A percentile compares a stretch with the other conserved stretches of the same genome.
These are phyloP conservation scores for Lizonia empirigonia DNA, from an alignment of 2,329 filamentous ascomycete species.

Conservation along the genomic window DNA sequence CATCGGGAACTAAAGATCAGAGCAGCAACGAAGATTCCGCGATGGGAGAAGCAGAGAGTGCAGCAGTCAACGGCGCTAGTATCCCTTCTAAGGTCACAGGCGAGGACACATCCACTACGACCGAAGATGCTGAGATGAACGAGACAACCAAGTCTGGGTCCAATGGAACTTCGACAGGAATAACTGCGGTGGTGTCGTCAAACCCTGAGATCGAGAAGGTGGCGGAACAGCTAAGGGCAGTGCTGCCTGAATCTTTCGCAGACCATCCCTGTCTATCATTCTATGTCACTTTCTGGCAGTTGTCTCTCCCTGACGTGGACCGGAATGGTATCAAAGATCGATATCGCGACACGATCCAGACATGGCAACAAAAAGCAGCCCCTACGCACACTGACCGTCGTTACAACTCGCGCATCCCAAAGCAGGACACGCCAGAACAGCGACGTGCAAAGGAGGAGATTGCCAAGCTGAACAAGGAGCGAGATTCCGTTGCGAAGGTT, in stretches of 20 bases:
- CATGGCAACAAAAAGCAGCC: conserved; percentile 26
- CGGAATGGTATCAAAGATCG: conserved; percentile 66
- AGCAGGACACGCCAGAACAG: conserved; percentile 64
- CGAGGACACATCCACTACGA: conserved; percentile 3
- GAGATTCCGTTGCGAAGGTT: conserved; percentile 60
- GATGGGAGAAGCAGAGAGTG: conserved; percentile 35
- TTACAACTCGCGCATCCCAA: conserved; percentile 49
- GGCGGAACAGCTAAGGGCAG: conserved; percentile 68
- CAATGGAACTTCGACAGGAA: not conserved
- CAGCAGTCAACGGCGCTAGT: conserved; percentile 8
- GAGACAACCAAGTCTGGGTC: conserved; percentile 30
- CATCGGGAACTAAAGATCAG: conserved; percentile 15
- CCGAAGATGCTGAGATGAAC: conserved; percentile 50
- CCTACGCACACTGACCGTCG: conserved; percentile 67
- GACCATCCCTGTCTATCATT: conserved; percentile 77
- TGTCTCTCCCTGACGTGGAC: conserved; percentile 78
- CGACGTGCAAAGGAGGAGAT: conserved; percentile 74
- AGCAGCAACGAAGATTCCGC: conserved; percentile 59
- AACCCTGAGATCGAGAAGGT: conserved; percentile 76
- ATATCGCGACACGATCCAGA: conserved; percentile 76
- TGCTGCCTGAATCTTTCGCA: conserved; percentile 68
- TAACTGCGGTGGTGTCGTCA: not conserved
- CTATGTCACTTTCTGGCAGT: conserved; percentile 90
- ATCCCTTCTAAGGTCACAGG: conserved; percentile 2
- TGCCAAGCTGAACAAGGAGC: conserved; percentile 58